Conservation (phyloP, 306 rosid species). For the Alnus rubra region DNA sequence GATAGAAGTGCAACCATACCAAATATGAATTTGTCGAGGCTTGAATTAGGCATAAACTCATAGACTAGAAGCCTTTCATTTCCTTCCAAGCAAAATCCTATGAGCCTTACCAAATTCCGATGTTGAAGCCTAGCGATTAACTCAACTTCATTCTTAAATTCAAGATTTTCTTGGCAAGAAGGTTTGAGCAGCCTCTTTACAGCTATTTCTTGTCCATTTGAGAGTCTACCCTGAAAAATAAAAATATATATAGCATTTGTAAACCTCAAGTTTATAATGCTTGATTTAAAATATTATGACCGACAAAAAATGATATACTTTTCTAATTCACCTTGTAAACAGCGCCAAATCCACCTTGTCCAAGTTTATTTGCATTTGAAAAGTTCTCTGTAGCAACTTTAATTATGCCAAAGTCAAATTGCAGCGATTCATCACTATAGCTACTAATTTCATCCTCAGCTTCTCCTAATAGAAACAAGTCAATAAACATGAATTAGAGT, state of each 20-base stretch:
- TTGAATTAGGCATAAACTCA: background rate
- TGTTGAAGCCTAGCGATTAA: background rate
- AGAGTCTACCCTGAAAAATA: background rate
- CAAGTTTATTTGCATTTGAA: no score
- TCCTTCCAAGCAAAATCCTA: background rate
- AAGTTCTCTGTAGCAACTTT: no score
- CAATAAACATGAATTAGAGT: no score
- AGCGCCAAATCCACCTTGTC: background rate
- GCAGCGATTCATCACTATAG: no score
- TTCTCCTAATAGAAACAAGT: no score
- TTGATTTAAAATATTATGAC: no score
- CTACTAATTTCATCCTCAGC: no score
- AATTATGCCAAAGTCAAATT: no score
- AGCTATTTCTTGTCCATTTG: background rate
- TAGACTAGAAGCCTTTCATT: conserved; percentile 1
- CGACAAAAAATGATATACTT: no score
- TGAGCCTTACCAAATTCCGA: background rate
- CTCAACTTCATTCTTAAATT: background rate
- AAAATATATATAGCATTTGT: no score
- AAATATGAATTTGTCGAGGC: background rate
- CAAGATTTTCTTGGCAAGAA: background rate
- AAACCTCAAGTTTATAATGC: no score
- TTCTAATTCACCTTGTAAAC: background rate
- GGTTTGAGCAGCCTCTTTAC: background rate
- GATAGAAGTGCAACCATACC: background rate